Conservation (phyloP, 129 eudicot genomes). For the Dittrichia graveolens region DNA sequence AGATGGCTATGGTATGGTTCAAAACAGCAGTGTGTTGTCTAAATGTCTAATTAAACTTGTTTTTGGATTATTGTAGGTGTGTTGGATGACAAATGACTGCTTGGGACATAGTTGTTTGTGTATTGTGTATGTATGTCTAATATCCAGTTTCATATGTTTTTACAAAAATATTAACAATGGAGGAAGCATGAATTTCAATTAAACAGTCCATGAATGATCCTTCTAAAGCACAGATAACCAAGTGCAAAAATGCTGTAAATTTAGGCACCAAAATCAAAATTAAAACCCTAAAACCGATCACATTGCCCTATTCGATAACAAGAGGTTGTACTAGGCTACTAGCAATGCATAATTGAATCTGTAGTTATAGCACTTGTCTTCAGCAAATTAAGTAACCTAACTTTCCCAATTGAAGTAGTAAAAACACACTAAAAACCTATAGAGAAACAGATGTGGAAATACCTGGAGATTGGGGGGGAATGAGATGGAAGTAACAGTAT, state of each 20-base stretch:
- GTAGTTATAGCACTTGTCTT: not conserved
- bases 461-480: conserved; percentile 35
- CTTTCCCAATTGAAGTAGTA: not conserved
- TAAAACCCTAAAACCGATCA: conserved; percentile 28
- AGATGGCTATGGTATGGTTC: no score
- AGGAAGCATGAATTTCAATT: not conserved
- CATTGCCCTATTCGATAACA: conserved; percentile 1
- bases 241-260: not conserved
- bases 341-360: not conserved
- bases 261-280: not conserved
- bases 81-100: no score
- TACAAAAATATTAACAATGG: not conserved
- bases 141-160: not conserved
- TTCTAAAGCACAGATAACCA: not conserved
- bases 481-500: conserved; percentile 28
- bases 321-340: no score
- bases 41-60: no score
- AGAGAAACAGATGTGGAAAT: not conserved
- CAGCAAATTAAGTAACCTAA: not conserved
- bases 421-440: conserved; percentile 25
- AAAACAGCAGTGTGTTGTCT: no score
- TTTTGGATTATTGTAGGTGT: no score
- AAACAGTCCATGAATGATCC: not conserved
- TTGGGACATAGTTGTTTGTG: not conserved
- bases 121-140: not conserved